Conservation (phyloP, 305 asterid genomes). For the Fraxinus dipetala region DNA sequence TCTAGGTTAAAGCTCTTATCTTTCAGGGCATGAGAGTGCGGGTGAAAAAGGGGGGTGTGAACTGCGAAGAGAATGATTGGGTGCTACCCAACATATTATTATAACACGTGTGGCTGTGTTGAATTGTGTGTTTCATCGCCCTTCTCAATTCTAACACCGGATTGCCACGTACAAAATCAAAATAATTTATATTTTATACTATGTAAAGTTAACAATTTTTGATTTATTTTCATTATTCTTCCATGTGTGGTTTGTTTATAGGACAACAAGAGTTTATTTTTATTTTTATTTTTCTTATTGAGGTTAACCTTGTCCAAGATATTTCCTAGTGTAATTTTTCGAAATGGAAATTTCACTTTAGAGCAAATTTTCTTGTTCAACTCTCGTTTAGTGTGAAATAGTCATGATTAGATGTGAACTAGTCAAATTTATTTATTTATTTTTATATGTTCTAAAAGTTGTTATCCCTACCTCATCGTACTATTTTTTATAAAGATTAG, state of each 20-base stretch:
- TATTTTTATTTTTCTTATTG: background rate
- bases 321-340: background rate
- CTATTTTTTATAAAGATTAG: background rate
- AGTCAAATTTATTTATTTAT: background rate
- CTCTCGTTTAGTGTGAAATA: background rate
- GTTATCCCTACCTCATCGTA: background rate
- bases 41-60: background rate
- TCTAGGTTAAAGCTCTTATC: background rate
- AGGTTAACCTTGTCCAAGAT: background rate
- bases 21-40: background rate
- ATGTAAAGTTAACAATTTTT: background rate
- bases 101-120: constrained; percentile 9
- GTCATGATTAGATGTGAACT: background rate
- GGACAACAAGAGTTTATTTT: background rate
- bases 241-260: background rate
- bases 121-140: background rate
- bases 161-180: constrained; percentile 1
- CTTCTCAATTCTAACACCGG: background rate
- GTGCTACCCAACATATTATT: constrained; percentile 1
- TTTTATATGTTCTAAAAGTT: background rate
- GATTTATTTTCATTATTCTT: background rate
- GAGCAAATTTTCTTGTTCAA: background rate
- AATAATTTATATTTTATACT: background rate
- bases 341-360: background rate
- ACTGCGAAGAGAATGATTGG: constrained; percentile 1